Evolutionary conservation across 2,329 filamentous ascomycete genomes (phyloP), one percentile per base, ranked within the genome.

Genomic region (Bipolaris sorokiniana): DNA sequence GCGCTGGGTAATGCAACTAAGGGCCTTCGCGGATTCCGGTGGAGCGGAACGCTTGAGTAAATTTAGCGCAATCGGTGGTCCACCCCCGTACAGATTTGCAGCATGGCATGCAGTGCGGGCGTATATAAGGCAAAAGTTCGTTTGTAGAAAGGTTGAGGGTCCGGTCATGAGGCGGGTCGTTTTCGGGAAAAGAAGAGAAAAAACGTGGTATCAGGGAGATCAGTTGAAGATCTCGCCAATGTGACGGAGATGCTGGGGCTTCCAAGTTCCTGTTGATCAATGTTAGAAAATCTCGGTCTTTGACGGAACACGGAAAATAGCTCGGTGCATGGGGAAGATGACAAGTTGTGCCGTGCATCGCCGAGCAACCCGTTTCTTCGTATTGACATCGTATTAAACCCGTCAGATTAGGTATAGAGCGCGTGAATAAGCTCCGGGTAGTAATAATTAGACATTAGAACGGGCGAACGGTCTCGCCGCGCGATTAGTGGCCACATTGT

Each of bases 161-260:
- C 26, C 2, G 26, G 26, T 28, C 26, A 28, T 28, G 26, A 3
- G 6, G 26, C 26, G 9, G 9, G 26, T 10, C 26, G 26, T 28
- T 9, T 28, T 31, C 7, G 26, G 23, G 22, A 22, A 41, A 11
- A 40, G 18, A 22, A 22, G 7, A 40, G 36, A 23, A 23, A 23
- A 41, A 23, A 28, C 7, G 26, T 7, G 15, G 34, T n/a, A 7
- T 22, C 23, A 7, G 15, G 18, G 15, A 20, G 31, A 33, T 71
- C 59, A 74, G 56, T 60, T 65, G 62, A 65, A 73, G 41, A 66
- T 68, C 48, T 74, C 61, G 54, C 73, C 73, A 61, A 76, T 73
- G 56, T 76, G 73, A 46, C 73, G 71, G 50, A 69, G 62, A 18
- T 57, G 65, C 16, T 76, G 71, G 33, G 73, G 73, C 50, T 76